Conservation (phyloP, 1,284 basidiomycete species). For the Moesziomyces antarcticus region DNA sequence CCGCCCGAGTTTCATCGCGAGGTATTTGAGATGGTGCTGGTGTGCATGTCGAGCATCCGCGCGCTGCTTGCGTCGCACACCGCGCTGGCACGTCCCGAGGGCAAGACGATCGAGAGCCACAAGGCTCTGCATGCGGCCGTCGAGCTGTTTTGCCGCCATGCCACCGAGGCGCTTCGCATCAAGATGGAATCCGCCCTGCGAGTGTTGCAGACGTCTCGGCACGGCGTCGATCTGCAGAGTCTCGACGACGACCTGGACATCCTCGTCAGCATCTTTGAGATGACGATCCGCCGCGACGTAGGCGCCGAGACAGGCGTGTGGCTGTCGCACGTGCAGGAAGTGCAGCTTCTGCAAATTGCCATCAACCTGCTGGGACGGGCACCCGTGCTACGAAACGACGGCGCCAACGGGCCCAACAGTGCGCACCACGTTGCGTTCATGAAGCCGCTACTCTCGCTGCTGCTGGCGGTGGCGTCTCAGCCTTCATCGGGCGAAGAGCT, state of each 20-base stretch:
- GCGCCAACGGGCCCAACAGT: slow-evolving; percentile 23
- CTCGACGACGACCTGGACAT: slow-evolving; percentile 82
- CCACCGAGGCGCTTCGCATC: slow-evolving; percentile 74
- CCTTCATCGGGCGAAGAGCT: slow-evolving; percentile 83
- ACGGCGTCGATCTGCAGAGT: slow-evolving; percentile 71
- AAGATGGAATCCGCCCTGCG: slow-evolving; percentile 74
- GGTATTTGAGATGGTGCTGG: slow-evolving; percentile 48
- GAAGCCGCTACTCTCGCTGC: slow-evolving; percentile 78
- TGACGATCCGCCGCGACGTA: slow-evolving; percentile 74
- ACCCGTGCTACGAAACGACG: slow-evolving; percentile 39
- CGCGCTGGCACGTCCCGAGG: slow-evolving; percentile 21
- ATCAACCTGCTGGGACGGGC: slow-evolving; percentile 79
- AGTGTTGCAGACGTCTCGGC: slow-evolving; percentile 69
- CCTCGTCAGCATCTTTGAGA: slow-evolving; percentile 82
- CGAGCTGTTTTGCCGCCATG: slow-evolving; percentile 78
- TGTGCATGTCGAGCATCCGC: slow-evolving; percentile 35
- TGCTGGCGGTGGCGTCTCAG: slow-evolving; percentile 83
- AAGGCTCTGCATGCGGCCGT: slow-evolving; percentile 80
- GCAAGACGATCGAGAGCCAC: slow-evolving; percentile 42
- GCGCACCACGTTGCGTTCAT: slow-evolving; percentile 40
- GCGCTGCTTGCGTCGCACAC: slow-evolving; percentile 16
- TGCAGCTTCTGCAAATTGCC: slow-evolving; percentile 80
- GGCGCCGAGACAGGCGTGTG: slow-evolving; percentile 80
- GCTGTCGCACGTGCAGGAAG: slow-evolving; percentile 83
- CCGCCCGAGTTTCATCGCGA: slow-evolving; percentile 78